phyloP scores from a whole-genome alignment of 2,329 filamentous ascomycete species.

The Massarina eburnea region DNA sequence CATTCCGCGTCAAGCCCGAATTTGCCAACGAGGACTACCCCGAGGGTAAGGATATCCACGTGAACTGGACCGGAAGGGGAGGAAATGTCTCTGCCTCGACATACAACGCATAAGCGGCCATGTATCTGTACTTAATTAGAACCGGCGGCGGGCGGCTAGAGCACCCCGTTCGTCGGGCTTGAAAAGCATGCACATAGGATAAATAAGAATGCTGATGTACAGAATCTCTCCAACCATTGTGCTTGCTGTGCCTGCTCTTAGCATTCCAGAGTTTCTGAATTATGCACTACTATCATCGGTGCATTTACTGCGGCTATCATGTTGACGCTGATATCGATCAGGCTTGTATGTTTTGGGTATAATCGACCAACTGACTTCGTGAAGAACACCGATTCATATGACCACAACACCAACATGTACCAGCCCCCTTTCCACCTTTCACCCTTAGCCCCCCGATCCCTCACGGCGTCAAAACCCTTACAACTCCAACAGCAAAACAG shows the following conservation, averaged over 20 bases:
- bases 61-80: constrained; percentile 99
- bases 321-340: no score
- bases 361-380: no score
- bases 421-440: no score
- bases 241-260: no score
- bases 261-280: no score
- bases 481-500: constrained; percentile 18
- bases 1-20: constrained; percentile 57
- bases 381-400: no score
- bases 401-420: no score
- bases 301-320: no score
- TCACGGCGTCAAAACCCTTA: constrained; percentile 9
- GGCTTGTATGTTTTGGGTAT: no score
- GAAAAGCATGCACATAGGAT: constrained; percentile 28
- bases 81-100: constrained; percentile 97
- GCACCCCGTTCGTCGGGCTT: constrained; percentile 11
- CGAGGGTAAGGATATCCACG: constrained; percentile 86
- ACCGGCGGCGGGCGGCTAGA: constrained; percentile 13
- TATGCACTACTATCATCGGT: no score
- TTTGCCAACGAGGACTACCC: constrained; percentile 71
- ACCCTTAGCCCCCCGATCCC: no score
- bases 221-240: no score
- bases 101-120: constrained; percentile 77
- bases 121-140: constrained; percentile 9
- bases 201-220: constrained; percentile 1